These are phyloP conservation scores for Escovopsis sp. DNA, from an alignment of 2,329 filamentous ascomycete genomes.

Conservation along the genomic window DNA sequence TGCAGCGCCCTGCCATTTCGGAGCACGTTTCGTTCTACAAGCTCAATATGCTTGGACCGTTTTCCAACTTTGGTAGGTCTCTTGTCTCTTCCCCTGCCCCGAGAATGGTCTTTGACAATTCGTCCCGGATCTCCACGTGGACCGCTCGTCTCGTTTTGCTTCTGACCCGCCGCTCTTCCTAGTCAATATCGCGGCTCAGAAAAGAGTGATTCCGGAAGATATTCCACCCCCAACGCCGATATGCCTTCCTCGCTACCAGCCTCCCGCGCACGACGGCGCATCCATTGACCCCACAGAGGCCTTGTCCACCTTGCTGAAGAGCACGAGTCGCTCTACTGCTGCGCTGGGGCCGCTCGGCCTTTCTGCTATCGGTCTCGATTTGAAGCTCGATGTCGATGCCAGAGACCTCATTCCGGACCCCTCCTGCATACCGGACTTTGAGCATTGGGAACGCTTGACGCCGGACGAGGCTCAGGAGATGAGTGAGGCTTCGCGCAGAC, in stretches of 20 bases:
- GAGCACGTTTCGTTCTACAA: neutral
- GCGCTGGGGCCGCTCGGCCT: conserved; percentile 31
- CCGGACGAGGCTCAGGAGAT: conserved; percentile 33
- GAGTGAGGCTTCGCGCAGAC: conserved; percentile 32
- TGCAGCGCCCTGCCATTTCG: too few species aligned
- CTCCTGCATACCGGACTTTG: conserved; percentile 37
- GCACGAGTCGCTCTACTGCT: conserved; percentile 33
- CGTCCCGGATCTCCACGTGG: too few species aligned
- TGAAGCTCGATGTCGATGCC: conserved; percentile 34
- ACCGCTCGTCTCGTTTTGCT: too few species aligned
- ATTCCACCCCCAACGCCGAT: conserved; percentile 43
- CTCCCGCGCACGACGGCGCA: conserved; percentile 19
- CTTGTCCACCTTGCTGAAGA: conserved; percentile 36
- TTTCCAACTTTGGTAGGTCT: conserved; percentile 4
- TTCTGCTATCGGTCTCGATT: conserved; percentile 41
- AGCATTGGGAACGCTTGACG: conserved; percentile 33
- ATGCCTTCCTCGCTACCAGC: conserved; percentile 32
- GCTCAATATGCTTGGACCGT: conserved; percentile 4
- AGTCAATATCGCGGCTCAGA: conserved; percentile 12
- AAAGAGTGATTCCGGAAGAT: conserved; percentile 29
- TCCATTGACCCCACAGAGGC: conserved; percentile 18
- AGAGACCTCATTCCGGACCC: conserved; percentile 39
- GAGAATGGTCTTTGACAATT: too few species aligned
- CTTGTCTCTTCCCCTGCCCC: neutral
- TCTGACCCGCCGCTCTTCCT: neutral